Percentiles rank a stretch among this genome's conserved stretches.
These are phyloP conservation scores for Pichia heedii DNA, from an alignment of 805 yeast genomes.

Conservation along the genomic window DNA sequence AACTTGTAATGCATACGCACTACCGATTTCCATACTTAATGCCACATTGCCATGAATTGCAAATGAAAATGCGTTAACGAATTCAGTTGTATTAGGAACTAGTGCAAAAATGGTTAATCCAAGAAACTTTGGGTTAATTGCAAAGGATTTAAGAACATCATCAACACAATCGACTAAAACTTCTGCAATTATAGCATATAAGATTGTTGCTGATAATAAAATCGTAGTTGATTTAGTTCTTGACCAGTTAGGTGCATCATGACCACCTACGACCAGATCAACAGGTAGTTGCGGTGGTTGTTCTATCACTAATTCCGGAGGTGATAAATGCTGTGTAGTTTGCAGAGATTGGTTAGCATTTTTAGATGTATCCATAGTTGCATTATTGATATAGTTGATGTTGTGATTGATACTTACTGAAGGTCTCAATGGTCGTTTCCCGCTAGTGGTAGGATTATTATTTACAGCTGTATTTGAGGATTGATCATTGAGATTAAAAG, in stretches of 20 bases:
- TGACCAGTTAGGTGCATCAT: slow-evolving; percentile 97
- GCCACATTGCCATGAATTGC: slow-evolving; percentile 96
- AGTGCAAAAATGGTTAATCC: slow-evolving; percentile 93
- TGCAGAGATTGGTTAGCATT: background rate
- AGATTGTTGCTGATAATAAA: slow-evolving; percentile 69
- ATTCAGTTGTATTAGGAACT: slow-evolving; percentile 96
- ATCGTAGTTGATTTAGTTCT: slow-evolving; percentile 75
- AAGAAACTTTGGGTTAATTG: slow-evolving; percentile 83
- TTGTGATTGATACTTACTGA: background rate
- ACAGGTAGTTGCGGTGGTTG: slow-evolving; percentile 3
- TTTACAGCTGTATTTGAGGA: background rate
- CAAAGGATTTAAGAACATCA: slow-evolving; percentile 64
- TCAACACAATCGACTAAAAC: slow-evolving; percentile 90
- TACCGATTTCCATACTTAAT: slow-evolving; percentile 93
- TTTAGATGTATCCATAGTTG: background rate
- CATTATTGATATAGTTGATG: background rate
- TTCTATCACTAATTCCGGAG: background rate
- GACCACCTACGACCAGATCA: slow-evolving; percentile 49
- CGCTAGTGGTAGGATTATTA: background rate
- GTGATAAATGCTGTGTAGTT: background rate
- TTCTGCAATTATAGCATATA: slow-evolving; percentile 92
- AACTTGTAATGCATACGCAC: slow-evolving; percentile 95
- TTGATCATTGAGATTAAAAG: slow-evolving; percentile 16
- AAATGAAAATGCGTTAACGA: slow-evolving; percentile 91
- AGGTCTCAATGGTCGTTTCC: background rate